Evolutionary conservation across 2,329 filamentous ascomycete species (phyloP).

Genomic region (Chrysosporium queenslandicum): DNA sequence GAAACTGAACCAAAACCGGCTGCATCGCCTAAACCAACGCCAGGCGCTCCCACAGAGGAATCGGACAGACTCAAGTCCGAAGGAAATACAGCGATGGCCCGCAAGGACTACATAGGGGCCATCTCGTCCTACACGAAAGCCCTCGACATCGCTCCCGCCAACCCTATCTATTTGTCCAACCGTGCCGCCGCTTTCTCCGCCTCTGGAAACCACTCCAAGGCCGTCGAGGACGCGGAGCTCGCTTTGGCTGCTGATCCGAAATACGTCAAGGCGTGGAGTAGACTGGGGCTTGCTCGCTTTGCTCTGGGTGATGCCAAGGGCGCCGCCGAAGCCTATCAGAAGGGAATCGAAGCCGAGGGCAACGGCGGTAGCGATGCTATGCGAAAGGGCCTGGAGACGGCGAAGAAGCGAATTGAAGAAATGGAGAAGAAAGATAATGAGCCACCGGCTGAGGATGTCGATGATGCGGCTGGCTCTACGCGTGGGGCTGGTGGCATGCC

Average conservation of each 20-base stretch:
- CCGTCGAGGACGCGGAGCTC: conserved; percentile 78
- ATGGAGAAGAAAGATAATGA: conserved; percentile 49
- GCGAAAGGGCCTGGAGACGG: conserved; percentile 94
- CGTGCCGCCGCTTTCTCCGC: conserved; percentile 88
- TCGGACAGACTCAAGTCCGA: conserved; percentile 81
- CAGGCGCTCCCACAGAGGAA: conserved; percentile 36
- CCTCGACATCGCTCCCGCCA: conserved; percentile 66
- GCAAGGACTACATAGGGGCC: conserved; percentile 76
- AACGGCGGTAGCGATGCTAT: conserved; percentile 92
- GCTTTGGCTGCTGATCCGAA: conserved; percentile 78
- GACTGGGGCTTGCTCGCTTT: conserved; percentile 81
- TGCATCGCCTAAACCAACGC: conserved; percentile 21
- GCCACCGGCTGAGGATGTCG: conserved; percentile 43
- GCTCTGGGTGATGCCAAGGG: conserved; percentile 84
- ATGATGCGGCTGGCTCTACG: conserved; percentile 40
- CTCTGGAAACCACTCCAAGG: conserved; percentile 70
- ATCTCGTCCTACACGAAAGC: conserved; percentile 85
- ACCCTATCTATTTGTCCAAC: conserved; percentile 96
- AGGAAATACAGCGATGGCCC: conserved; percentile 89
- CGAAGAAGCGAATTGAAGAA: conserved; percentile 76
- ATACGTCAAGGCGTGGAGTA: conserved; percentile 96
- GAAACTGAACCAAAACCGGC: conserved; percentile 35
- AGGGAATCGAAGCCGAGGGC: conserved; percentile 88
- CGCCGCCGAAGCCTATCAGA: conserved; percentile 86
- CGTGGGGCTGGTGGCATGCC: conserved; percentile 50